A percentile compares a stretch with the other conserved stretches of the same genome.
phyloP scores from a whole-genome alignment of 768 basidiomycete genomes.

The Boletus rubroflammeus region DNA sequence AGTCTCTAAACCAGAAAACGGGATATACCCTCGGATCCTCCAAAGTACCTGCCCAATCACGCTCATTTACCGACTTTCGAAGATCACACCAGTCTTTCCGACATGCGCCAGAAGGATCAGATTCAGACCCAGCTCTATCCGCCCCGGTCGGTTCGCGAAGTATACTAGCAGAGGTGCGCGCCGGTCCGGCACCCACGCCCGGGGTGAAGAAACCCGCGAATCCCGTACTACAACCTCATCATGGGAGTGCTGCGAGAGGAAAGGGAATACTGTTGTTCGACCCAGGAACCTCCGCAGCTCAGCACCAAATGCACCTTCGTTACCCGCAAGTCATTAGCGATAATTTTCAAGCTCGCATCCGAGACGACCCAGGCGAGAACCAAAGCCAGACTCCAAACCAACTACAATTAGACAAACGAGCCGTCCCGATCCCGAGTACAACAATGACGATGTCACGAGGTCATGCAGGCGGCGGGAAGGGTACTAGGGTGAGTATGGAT shows the following conservation, averaged over 20 bases:
- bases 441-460: slow-evolving; percentile 47
- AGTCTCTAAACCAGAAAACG: slow-evolving; percentile 40
- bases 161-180: slow-evolving; percentile 70
- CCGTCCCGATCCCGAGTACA: slow-evolving; percentile 24
- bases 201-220: slow-evolving; percentile 21
- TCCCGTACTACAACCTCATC: slow-evolving; percentile 32
- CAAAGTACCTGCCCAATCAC: slow-evolving; percentile 24
- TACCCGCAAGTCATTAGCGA: slow-evolving; percentile 14
- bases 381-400: slow-evolving; percentile 1
- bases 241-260: slow-evolving; percentile 32
- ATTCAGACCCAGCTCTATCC: slow-evolving; percentile 47
- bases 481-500: slow-evolving; percentile 63
- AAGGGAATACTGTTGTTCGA: slow-evolving; percentile 29
- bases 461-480: slow-evolving; percentile 44
- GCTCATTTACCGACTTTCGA: slow-evolving; percentile 17
- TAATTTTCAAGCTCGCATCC: slow-evolving; percentile 8
- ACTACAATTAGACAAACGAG: slow-evolving; percentile 14
- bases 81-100: slow-evolving; percentile 47
- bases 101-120: slow-evolving; percentile 44
- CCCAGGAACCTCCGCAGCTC: slow-evolving; percentile 31
- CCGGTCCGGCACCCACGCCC: slow-evolving; percentile 37
- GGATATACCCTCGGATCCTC: slow-evolving; percentile 38
- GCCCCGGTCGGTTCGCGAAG: slow-evolving; percentile 64
- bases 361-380: slow-evolving; percentile 14
- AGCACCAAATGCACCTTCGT: slow-evolving; percentile 35